Evolutionary conservation across 345 rosid genomes (phyloP).

Genomic region (Excoecaria cochinchinensis): DNA sequence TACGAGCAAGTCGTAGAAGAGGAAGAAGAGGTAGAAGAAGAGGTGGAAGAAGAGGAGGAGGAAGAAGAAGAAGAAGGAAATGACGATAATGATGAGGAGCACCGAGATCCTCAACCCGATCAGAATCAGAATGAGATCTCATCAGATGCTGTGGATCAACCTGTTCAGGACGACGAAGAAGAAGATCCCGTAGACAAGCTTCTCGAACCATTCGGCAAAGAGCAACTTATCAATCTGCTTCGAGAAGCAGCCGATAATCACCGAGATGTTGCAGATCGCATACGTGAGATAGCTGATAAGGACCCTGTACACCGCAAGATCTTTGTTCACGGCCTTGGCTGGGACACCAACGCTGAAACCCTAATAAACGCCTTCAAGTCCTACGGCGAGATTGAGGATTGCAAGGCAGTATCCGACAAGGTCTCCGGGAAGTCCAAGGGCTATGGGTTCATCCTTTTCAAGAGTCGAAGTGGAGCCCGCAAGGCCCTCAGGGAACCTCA

Average conservation of each 20-base stretch:
- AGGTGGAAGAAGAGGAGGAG: constrained; percentile 26
- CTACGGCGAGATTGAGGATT: constrained; percentile 59
- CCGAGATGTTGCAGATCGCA: constrained; percentile 37
- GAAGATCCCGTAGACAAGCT: constrained; percentile 46
- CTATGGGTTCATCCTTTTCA: constrained; percentile 50
- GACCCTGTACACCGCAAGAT: constrained; percentile 56
- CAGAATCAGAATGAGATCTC: constrained; percentile 20
- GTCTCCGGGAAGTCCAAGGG: constrained; percentile 56
- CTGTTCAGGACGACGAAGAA: constrained; percentile 24
- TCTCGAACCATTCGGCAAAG: constrained; percentile 48
- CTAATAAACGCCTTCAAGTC: constrained; percentile 34
- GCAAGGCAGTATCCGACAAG: constrained; percentile 54
- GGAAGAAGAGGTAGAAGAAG: constrained; percentile 11
- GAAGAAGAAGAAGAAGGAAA: constrained; percentile 21
- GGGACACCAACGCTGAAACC: constrained; percentile 52
- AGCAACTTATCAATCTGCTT: constrained; percentile 39
- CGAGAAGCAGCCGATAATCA: constrained; percentile 35
- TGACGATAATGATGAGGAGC: constrained; percentile 20
- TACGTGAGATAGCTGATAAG: constrained; percentile 43
- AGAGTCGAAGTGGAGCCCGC: constrained; percentile 41
- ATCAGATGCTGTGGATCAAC: neutral
- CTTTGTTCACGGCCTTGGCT: constrained; percentile 58
- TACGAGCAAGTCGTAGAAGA: constrained; percentile 21
- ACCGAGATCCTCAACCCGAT: constrained; percentile 9
- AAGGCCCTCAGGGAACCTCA: constrained; percentile 53